These are phyloP conservation scores for Claviceps sp. DNA, from an alignment of 2,329 filamentous ascomycete genomes.

Conservation along the genomic window DNA sequence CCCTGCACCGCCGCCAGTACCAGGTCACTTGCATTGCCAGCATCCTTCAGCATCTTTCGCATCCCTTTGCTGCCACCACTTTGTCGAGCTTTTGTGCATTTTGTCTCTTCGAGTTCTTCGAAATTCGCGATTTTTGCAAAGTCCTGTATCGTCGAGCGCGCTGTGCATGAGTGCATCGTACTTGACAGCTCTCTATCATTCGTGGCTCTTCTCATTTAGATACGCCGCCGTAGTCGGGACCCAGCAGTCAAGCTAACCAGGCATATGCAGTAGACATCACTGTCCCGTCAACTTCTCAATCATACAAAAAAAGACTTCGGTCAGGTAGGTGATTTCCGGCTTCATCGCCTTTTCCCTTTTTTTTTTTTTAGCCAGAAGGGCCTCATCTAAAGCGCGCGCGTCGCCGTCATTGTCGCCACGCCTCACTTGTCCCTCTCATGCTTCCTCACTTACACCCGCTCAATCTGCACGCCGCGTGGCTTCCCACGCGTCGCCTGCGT, in stretches of 20 bases:
- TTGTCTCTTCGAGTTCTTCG: neutral
- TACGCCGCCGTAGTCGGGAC: constrained; percentile 2
- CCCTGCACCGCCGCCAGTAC: constrained; percentile 14
- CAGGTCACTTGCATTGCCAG: constrained; percentile 18
- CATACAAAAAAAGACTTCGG: neutral
- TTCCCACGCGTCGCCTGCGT: neutral
- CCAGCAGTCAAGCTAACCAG: constrained; percentile 7
- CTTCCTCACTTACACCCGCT: constrained; percentile 1
- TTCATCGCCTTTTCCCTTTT: neutral
- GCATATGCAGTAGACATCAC: constrained; percentile 5
- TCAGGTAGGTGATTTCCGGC: constrained; percentile 1
- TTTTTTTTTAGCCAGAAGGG: neutral
- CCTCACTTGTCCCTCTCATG: constrained; percentile 8
- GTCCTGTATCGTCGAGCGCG: too few species aligned
- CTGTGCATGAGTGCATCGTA: constrained; percentile 8
- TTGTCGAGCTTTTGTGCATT: neutral
- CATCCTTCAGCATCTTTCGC: neutral
- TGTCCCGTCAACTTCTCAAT: constrained; percentile 12
- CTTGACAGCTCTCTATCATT: neutral
- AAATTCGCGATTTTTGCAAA: too few species aligned
- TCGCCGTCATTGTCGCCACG: constrained; percentile 15
- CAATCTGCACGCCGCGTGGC: neutral
- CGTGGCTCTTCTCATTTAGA: neutral
- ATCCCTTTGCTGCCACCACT: neutral
- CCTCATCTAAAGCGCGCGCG: constrained; percentile 5